Evolutionary conservation across 495 filamentous ascomycete genomes (phyloP).

Genomic region (Tuber borchii): DNA sequence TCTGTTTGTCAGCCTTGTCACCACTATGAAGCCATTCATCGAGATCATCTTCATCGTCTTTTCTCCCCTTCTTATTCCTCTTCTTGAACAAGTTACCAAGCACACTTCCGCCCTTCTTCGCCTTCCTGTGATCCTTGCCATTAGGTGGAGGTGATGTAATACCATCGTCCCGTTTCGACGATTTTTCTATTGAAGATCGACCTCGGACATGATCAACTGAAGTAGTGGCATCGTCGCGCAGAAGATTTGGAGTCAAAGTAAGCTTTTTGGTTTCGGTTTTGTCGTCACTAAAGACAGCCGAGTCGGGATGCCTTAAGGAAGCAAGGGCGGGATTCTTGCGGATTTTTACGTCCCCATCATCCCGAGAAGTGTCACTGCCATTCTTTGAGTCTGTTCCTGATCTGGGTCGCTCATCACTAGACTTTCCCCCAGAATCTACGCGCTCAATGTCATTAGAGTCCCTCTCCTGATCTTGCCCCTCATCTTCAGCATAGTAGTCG

Average conservation of each 20-base stretch:
- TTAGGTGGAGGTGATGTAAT: constrained; percentile 35
- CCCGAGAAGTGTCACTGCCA: constrained; percentile 11
- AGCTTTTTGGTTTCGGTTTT: constrained; percentile 94
- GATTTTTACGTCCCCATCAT: constrained; percentile 39
- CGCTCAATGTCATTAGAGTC: constrained; percentile 42
- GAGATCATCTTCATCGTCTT: constrained; percentile 60
- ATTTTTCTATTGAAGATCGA: constrained; percentile 53
- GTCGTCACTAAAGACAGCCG: constrained; percentile 85
- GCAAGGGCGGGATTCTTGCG: constrained; percentile 40
- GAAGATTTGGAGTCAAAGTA: constrained; percentile 87
- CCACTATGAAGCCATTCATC: constrained; percentile 40
- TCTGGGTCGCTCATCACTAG: constrained; percentile 29
- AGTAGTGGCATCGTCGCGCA: constrained; percentile 55
- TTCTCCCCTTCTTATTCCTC: constrained; percentile 70
- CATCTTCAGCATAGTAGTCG: constrained; percentile 47
- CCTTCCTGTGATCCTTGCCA: constrained; percentile 71
- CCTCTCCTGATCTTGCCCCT: constrained; percentile 45
- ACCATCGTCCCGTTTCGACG: constrained; percentile 22
- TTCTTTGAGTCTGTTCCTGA: constrained; percentile 29
- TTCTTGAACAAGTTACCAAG: constrained; percentile 95
- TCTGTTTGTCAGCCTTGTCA: constrained; percentile 51
- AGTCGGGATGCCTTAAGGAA: constrained; percentile 41
- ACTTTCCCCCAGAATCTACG: constrained; percentile 40
- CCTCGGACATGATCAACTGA: constrained; percentile 46
- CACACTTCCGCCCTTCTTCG: constrained; percentile 86